phyloP scores from a whole-genome alignment of 352 stramenopile genomes.

The Phytophthora parvispora region DNA sequence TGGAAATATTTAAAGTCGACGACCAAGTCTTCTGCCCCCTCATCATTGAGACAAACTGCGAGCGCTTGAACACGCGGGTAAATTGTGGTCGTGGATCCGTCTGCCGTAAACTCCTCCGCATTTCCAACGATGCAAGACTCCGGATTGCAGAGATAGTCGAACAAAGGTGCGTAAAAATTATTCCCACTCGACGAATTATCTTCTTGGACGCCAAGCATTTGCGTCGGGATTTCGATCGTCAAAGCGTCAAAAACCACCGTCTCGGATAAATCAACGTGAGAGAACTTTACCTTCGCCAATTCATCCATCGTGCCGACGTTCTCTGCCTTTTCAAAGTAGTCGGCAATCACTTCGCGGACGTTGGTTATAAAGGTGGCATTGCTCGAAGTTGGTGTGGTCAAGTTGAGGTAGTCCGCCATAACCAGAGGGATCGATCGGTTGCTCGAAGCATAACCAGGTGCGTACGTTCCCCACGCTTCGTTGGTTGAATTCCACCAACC shows the following conservation, averaged over 20 bases:
- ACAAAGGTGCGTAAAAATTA: neutral
- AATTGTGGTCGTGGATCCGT: neutral
- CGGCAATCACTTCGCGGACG: neutral
- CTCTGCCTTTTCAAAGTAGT: slow-evolving; percentile 2
- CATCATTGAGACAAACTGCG: slow-evolving; percentile 11
- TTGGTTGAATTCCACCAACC: neutral
- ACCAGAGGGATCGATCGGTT: neutral
- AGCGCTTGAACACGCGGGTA: slow-evolving; percentile 22
- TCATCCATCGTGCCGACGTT: slow-evolving; percentile 2
- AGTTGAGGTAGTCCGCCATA: slow-evolving; percentile 1
- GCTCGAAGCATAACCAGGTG: neutral
- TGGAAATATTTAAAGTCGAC: neutral
- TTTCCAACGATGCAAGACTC: neutral
- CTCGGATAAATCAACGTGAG: slow-evolving; percentile 7
- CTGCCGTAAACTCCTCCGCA: neutral
- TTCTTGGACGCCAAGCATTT: slow-evolving; percentile 3
- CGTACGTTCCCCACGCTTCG: neutral
- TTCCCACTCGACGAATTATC: slow-evolving; percentile 14
- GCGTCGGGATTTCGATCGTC: slow-evolving; percentile 12
- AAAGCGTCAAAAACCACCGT: slow-evolving; percentile 10
- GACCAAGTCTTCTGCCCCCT: neutral
- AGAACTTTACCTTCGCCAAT: slow-evolving; percentile 10
- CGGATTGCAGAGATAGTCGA: neutral
- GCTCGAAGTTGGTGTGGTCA: neutral
- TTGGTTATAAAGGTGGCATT: neutral